phyloP scores from a whole-genome alignment of 148 eudicot genomes.

The Rhododendron simsii region DNA sequence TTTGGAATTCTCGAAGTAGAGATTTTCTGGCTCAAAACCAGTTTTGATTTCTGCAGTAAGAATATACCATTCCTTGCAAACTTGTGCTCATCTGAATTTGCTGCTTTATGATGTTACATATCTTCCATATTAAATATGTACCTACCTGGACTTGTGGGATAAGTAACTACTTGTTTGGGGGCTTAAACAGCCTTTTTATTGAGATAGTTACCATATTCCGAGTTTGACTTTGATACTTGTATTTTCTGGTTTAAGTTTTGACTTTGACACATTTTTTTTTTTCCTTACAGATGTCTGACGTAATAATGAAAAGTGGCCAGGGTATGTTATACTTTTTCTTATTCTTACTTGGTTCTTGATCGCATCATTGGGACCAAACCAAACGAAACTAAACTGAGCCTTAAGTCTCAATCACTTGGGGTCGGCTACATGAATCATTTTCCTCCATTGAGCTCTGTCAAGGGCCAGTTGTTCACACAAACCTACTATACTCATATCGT shows the following conservation, averaged over 20 bases:
- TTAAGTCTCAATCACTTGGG: no score
- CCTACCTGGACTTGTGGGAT: background rate
- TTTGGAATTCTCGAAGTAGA: constrained; percentile 50
- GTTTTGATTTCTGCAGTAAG: constrained; percentile 51
- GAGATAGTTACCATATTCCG: background rate
- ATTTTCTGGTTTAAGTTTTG: constrained; percentile 9
- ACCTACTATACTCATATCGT: no score
- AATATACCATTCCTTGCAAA: background rate
- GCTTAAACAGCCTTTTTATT: background rate
- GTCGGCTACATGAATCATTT: no score
- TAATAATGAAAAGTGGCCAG: constrained; percentile 33
- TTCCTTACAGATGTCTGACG: constrained; percentile 30
- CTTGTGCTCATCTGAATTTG: background rate
- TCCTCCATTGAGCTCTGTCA: no score
- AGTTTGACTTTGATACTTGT: background rate
- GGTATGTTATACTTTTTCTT: constrained; percentile 32
- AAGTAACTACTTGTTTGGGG: background rate
- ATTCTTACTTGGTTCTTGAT: background rate
- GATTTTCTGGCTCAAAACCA: constrained; percentile 48
- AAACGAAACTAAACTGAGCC: no score
- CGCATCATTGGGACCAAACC: background rate
- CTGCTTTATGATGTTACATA: background rate
- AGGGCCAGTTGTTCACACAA: no score
- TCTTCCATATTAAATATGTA: background rate
- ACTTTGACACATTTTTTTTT: background rate